Evolutionary conservation across 495 filamentous ascomycete genomes (phyloP).

Genomic region (Talaromyces trachyspermus): DNA sequence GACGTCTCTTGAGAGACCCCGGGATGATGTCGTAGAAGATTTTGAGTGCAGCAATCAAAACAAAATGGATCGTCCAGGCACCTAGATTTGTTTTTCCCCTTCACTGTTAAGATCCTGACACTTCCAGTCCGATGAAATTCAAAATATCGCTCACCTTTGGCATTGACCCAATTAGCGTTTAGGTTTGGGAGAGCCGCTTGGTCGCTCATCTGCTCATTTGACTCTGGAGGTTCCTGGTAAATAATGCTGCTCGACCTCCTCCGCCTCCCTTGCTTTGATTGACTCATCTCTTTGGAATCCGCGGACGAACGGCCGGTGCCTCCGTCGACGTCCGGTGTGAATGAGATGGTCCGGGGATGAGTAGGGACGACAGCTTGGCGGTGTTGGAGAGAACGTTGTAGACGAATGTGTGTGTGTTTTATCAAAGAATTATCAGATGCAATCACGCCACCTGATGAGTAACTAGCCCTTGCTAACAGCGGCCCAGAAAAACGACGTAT

Average conservation of each 20-base stretch:
- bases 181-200: constrained; percentile 90
- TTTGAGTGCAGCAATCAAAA: constrained; percentile 82
- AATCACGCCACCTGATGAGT: not conserved
- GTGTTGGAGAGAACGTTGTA: constrained; percentile 40
- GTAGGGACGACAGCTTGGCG: constrained; percentile 80
- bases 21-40: constrained; percentile 91
- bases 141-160: constrained; percentile 66
- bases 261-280: constrained; percentile 60
- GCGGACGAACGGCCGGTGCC: constrained; percentile 45
- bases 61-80: constrained; percentile 94
- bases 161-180: constrained; percentile 98
- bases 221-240: constrained; percentile 90
- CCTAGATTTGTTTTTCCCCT: constrained; percentile 44
- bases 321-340: constrained; percentile 66
- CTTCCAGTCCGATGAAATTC: not conserved
- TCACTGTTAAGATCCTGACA: constrained; percentile 10
- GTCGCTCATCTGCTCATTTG: constrained; percentile 91
- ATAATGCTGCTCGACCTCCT: constrained; percentile 92
- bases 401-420: not conserved
- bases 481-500: not conserved
- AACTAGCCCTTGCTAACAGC: too few relatives aligned
- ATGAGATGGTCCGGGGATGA: constrained; percentile 75
- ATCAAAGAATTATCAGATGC: not conserved
- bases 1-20: constrained; percentile 94
- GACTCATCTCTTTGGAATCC: constrained; percentile 46